These are phyloP conservation scores for Penicillium macrosclerotiorum DNA, from an alignment of 495 filamentous ascomycete species.

Conservation along the genomic window DNA sequence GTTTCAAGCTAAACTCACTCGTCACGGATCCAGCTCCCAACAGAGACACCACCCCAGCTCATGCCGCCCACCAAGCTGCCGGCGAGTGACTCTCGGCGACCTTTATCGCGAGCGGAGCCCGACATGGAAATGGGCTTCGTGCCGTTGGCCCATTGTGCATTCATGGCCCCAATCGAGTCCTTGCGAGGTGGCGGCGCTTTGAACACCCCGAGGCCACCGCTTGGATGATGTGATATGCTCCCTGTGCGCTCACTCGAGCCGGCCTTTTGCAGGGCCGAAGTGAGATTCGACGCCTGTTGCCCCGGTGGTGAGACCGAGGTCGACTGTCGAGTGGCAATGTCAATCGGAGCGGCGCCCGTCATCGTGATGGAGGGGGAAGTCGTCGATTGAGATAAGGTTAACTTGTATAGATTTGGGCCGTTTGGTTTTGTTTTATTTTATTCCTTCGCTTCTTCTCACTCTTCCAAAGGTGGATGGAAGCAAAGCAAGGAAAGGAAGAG, in stretches of 20 bases:
- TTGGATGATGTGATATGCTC: constrained; percentile 41
- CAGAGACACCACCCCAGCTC: constrained; percentile 97
- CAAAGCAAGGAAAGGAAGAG: constrained; percentile 5
- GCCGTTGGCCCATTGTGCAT: constrained; percentile 63
- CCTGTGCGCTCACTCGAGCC: constrained; percentile 40
- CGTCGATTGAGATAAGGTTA: not conserved
- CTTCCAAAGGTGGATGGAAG: too few relatives aligned
- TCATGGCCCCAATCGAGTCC: constrained; percentile 65
- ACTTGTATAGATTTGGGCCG: too few relatives aligned
- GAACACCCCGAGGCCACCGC: constrained; percentile 56
- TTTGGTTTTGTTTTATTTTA: too few relatives aligned
- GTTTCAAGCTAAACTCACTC: constrained; percentile 73
- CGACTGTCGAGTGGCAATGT: constrained; percentile 60
- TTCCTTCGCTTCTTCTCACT: too few relatives aligned
- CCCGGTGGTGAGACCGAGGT: constrained; percentile 61
- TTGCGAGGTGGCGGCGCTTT: constrained; percentile 56
- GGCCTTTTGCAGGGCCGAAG: constrained; percentile 55
- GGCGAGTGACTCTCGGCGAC: constrained; percentile 78
- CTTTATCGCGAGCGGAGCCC: constrained; percentile 69
- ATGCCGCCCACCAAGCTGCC: constrained; percentile 88
- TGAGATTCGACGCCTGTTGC: constrained; percentile 61
- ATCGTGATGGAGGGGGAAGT: constrained; percentile 35
- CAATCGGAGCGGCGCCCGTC: constrained; percentile 59
- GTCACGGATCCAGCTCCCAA: constrained; percentile 95
- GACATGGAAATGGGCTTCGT: constrained; percentile 85